phyloP scores from a whole-genome alignment of 352 stramenopile species.

The Phytophthora sp. region DNA sequence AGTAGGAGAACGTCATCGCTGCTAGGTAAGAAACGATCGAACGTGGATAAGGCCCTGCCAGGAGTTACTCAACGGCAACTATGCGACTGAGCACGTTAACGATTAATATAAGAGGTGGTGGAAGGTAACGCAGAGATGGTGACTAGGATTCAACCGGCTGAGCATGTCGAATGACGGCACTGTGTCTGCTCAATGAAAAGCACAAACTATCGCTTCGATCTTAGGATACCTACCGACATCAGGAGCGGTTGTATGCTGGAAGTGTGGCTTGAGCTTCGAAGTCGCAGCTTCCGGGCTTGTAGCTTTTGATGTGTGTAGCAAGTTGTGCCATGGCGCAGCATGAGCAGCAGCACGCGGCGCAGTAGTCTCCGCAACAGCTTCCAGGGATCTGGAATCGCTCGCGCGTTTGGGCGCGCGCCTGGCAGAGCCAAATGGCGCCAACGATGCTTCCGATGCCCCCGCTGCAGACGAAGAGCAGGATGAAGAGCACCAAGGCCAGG shows the following conservation, averaged over 20 bases:
- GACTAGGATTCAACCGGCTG: no score
- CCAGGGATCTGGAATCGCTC: conserved; percentile 45
- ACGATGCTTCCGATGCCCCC: conserved; percentile 11
- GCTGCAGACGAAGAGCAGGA: conserved; percentile 15
- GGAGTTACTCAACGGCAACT: no score
- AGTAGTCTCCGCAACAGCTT: conserved; percentile 30
- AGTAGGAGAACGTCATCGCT: not conserved
- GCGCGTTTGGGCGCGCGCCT: conserved; percentile 35
- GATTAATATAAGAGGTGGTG: no score
- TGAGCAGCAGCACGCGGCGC: conserved; percentile 34
- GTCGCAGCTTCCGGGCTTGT: conserved; percentile 44
- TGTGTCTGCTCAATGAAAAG: no score
- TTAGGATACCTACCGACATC: no score
- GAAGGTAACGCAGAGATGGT: no score
- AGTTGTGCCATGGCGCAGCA: conserved; percentile 49
- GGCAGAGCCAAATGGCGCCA: conserved; percentile 20
- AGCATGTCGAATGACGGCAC: not conserved
- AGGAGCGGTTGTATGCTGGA: conserved; percentile 33
- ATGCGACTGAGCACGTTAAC: no score
- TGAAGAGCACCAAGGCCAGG: conserved; percentile 20
- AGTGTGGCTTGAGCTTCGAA: conserved; percentile 40
- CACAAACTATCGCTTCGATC: not conserved
- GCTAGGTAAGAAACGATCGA: not conserved
- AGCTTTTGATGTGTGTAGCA: conserved; percentile 56
- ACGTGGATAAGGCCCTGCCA: not conserved